Base-by-base conservation (phyloP, 352 stramenopile genomes). In the Pythium phragmiticola region DNA sequence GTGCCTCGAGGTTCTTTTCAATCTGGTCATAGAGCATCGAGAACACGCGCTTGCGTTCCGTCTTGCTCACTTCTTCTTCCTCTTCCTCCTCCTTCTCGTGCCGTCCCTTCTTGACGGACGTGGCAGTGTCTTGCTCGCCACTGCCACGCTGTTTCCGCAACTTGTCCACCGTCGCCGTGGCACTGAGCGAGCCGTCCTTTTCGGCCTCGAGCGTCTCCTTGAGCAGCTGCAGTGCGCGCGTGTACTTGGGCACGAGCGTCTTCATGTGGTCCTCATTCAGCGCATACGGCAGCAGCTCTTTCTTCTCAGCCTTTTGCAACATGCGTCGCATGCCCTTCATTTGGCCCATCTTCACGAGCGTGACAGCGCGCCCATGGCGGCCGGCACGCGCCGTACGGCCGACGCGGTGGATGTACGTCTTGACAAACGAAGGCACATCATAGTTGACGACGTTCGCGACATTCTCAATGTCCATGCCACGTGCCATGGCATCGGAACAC, bases 371-470 rank as follows among this genome's bases (percentile, higher is more conserved):
- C 54, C 87, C 87, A 30, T 83, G 72, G 21, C 84, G 82, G n/a
- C 87, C 87, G 48, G 87, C 87, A 75, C 87, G 82, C 37, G 87
- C 87, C 2, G 87, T 94, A 49, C 87, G 85, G 45, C 87, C 87
- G 7, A 94, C 87, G 39, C 87, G 85, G 69, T 95, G 87, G 58
- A 95, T 93, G 66, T 95, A 98, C 58, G 90, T 98, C 71, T 97
- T 96, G 60, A 95, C 74, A 65, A 96, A 92, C 4, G 77, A 87
- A 50, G 95, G 94, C 37, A 97, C 76, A 63, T 98, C 89, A 68
- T 98, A 98, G 77, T 98, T 98, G 56, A 98, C 72, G 6, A 98
- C 95, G 60, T 96, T 89, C 8, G 80, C 82, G 26, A 98, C 87
- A 62, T 90, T 85, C 11, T 94, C 80, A 50, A 98, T 92, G 73